Evolutionary conservation across 345 rosid genomes (phyloP), one percentile per base, ranked within the genome.

Genomic region (Pugionium cornutum): DNA sequence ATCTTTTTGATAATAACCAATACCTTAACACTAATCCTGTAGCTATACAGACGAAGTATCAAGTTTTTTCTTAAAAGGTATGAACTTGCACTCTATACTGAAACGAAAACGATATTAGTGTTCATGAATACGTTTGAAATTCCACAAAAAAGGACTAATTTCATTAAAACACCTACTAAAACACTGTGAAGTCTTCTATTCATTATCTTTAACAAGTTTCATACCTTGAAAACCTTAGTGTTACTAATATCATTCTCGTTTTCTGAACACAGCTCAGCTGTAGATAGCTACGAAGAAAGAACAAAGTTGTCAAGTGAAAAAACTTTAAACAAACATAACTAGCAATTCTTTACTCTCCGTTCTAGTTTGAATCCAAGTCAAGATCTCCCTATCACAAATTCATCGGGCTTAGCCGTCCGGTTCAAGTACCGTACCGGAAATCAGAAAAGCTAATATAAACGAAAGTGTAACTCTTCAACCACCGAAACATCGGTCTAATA

Each of bases 311-410:
- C 18, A 18, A 18, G 18, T 18, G 18, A 18, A 18, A 18, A 18
- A 18, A 18, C 18, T 18, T 18, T 18, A 18, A 18, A 18, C 18
- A 18, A 25, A 11, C 4, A 59, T 42, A 43, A 11, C 29, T 7
- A 42, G 30, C 50, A 58, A 11, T 31, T 41, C 64, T 58, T 10
- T 41, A 47, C 35, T 47, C 32, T 37, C 26, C 42, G n/a, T 26
- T 27, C 43, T 18, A 25, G 32, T 33, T 7, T 4, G 37, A 42
- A 8, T 25, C 54, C 1, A 45, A 46, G 32, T 34, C 67, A 37
- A 35, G 35, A 33, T 33, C 11, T 3, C 52, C 1, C 2, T 41
- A 25, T 4, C 26, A 55, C 25, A 4, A 11, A 31, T 18, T 18
- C 18, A 18, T 18, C 18, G 18, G 18, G 18, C 18, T 18, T 18